Conservation (phyloP, 805 yeast genomes). For the Metschnikowia lachancei region DNA sequence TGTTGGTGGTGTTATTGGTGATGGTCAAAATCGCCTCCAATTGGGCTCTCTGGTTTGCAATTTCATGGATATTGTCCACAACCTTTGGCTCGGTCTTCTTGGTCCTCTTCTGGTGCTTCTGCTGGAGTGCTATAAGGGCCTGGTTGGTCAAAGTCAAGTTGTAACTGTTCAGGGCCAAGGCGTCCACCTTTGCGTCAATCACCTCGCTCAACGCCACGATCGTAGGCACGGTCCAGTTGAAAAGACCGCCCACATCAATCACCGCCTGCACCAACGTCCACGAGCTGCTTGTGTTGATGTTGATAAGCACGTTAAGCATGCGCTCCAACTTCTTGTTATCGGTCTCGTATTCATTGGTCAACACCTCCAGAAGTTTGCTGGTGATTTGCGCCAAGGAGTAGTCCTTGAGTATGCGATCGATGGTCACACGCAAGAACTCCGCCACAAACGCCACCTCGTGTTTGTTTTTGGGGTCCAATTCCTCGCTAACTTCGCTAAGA, state of each 20-base stretch:
- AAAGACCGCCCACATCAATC: constrained; percentile 71
- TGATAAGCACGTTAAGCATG: constrained; percentile 30
- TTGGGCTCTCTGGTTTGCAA: constrained; percentile 29
- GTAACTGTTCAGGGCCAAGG: constrained; percentile 42
- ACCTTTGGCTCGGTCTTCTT: constrained; percentile 19
- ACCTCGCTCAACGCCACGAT: constrained; percentile 44
- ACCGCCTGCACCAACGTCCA: constrained; percentile 62
- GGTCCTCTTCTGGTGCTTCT: constrained; percentile 24
- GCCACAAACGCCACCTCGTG: constrained; percentile 17
- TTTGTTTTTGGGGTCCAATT: constrained; percentile 10
- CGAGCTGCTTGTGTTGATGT: constrained; percentile 47
- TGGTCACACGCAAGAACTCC: constrained; percentile 22
- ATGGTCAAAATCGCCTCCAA: constrained; percentile 35
- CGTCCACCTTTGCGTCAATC: constrained; percentile 48
- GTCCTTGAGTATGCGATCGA: constrained; percentile 64
- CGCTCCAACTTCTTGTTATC: constrained; percentile 36
- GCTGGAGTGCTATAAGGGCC: constrained; percentile 31
- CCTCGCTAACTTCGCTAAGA: constrained; percentile 26
- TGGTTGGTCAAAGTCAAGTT: constrained; percentile 48
- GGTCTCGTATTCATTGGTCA: constrained; percentile 27
- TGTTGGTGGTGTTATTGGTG: constrained; percentile 28
- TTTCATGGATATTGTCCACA: constrained; percentile 28
- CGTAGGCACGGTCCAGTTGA: constrained; percentile 57
- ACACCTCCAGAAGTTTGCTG: constrained; percentile 38
- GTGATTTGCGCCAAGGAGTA: constrained; percentile 61